Evolutionary conservation across 805 yeast genomes (phyloP).

Genomic region (Blastobotrys mokoenaii): DNA sequence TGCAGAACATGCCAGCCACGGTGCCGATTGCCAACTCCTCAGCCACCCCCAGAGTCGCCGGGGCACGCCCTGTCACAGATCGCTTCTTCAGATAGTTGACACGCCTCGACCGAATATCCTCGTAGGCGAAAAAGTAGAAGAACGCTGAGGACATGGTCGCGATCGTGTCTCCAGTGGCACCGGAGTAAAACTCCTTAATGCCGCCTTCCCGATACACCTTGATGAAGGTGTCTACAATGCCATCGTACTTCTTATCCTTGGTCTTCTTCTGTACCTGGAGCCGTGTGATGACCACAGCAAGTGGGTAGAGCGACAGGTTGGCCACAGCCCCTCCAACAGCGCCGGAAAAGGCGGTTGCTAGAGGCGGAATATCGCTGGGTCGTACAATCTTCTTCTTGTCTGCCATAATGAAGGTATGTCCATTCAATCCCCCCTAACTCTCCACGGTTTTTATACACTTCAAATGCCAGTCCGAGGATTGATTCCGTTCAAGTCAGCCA

Average conservation of each 20-base stretch:
- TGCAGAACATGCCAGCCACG: slow-evolving; percentile 27
- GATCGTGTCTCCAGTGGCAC: slow-evolving; percentile 45
- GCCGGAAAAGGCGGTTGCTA: slow-evolving; percentile 25
- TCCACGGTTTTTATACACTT: no score
- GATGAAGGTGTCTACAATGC: slow-evolving; percentile 65
- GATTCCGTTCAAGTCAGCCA: no score
- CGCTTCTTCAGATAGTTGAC: slow-evolving; percentile 11
- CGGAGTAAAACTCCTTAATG: slow-evolving; percentile 62
- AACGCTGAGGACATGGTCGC: slow-evolving; percentile 26
- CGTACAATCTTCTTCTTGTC: slow-evolving; percentile 3
- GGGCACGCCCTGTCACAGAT: slow-evolving; percentile 16
- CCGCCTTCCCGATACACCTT: slow-evolving; percentile 72
- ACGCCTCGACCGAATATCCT: slow-evolving; percentile 21
- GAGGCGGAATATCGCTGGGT: slow-evolving; percentile 23
- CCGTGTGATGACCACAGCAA: slow-evolving; percentile 26
- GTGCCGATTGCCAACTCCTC: slow-evolving; percentile 27
- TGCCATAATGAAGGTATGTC: not conserved
- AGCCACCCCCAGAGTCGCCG: slow-evolving; percentile 23
- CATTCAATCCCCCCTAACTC: not conserved
- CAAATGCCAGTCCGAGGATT: no score
- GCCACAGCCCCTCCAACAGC: slow-evolving; percentile 29
- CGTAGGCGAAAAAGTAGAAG: slow-evolving; percentile 28
- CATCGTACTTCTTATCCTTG: slow-evolving; percentile 36
- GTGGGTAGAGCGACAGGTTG: slow-evolving; percentile 23
- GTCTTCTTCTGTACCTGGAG: slow-evolving; percentile 24